Base-by-base conservation (phyloP, 2,329 filamentous ascomycete species). In the Ophiostoma populinum region DNA sequence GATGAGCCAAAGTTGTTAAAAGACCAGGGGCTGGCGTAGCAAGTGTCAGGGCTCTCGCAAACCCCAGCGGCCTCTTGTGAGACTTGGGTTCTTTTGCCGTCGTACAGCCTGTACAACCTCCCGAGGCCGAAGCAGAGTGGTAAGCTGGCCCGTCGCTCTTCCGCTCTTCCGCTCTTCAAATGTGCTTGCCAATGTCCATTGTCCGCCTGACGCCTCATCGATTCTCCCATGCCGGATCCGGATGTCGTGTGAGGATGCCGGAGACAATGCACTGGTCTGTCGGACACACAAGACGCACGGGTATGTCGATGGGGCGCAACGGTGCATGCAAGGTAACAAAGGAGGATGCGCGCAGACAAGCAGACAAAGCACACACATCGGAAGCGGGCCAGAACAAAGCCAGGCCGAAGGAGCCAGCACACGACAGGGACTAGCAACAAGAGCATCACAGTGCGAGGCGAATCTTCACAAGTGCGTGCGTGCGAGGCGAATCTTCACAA, bases 31-130 rank as follows among this genome's bases (percentile, higher is more conserved):
- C 16, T 17, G n/a, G 33, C 5, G 13, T 17, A 32, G 13, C 30
- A 32, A 15, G 13, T 36, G 36, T 35, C 33, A 39, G 37, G 29
- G 37, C 34, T 24, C 12, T 36, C 18, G n/a, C n/a, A n/a, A n/a
- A n/a, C n/a, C n/a, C n/a, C 33, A 33, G 29, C 13, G 31, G 26
- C 19, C 26, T 22, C 27, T 24, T 20, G 33, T 35, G 37, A 29
- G 33, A 35, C 28, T 24, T 28, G 12, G 11, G 29, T 35, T 18
- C 32, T 20, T 19, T n/a, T 20, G 24, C 5, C 22, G 38, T 40
- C 8, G 31, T 26, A 38, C 38, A 38, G 22, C 16, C 22, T 34
- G 31, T 26, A 38, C 38, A 38, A 20, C 16, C 22, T 34, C 24
- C 24, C 12, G 37, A 24, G 9, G n/a, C 20, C 19, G 24, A 18